phyloP scores from a whole-genome alignment of 2,329 filamentous ascomycete species.

The Grosmannia clavigera region DNA sequence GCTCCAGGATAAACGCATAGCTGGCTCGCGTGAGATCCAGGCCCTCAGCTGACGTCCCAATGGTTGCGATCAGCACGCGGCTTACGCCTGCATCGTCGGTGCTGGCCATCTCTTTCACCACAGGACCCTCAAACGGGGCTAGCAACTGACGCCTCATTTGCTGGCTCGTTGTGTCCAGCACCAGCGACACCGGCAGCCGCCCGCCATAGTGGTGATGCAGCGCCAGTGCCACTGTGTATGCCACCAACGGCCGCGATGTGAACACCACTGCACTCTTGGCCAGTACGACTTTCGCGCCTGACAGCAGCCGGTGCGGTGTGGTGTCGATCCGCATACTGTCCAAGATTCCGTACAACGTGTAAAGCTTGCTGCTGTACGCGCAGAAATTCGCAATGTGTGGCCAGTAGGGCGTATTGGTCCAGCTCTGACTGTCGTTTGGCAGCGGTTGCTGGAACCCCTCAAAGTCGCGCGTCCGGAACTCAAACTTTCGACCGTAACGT shows the following conservation, averaged over 20 bases:
- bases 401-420: not conserved
- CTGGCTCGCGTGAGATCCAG: conserved; percentile 1
- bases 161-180: not conserved
- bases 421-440: not conserved
- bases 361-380: not conserved
- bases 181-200: not conserved
- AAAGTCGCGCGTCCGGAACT: not conserved
- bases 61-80: not conserved
- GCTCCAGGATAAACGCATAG: conserved; percentile 1
- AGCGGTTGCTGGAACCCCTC: not conserved
- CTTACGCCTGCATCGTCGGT: not conserved
- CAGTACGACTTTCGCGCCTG: not conserved
- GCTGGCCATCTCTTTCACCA: not conserved
- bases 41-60: not conserved
- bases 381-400: not conserved
- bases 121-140: not conserved
- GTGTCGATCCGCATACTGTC: not conserved
- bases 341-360: not conserved
- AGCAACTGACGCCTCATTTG: not conserved
- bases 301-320: not conserved
- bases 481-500: not conserved
- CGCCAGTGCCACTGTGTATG: not conserved
- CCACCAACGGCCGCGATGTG: not conserved
- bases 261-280: not conserved
- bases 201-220: not conserved